phyloP scores from a whole-genome alignment of 768 basidiomycete species.

The Kwoniella sp. region DNA sequence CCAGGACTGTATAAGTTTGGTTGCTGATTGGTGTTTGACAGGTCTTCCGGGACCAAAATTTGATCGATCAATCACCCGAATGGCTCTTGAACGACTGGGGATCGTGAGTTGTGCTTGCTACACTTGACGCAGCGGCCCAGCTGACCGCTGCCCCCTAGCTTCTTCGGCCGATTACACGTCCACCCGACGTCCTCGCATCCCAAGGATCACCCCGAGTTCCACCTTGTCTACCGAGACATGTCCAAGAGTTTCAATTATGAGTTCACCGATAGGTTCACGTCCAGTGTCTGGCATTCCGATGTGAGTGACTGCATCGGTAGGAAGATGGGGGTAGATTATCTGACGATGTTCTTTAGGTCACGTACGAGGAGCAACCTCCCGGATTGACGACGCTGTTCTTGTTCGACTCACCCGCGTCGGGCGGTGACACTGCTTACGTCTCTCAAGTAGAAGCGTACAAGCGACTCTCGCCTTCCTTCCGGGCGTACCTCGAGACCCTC shows the following conservation, averaged over 20 bases:
- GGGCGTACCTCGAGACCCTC: slow-evolving; percentile 75
- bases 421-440: slow-evolving; percentile 57
- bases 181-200: slow-evolving; percentile 84
- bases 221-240: slow-evolving; percentile 79
- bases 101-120: slow-evolving; percentile 12
- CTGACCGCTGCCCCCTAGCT: slow-evolving; percentile 14
- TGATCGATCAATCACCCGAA: slow-evolving; percentile 64
- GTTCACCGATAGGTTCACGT: slow-evolving; percentile 61
- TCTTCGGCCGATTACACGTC: slow-evolving; percentile 67
- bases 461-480: slow-evolving; percentile 73
- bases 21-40: not conserved
- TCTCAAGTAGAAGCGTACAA: slow-evolving; percentile 63
- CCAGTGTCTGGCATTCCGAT: slow-evolving; percentile 68
- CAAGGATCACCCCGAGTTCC: slow-evolving; percentile 70
- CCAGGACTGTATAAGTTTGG: not conserved
- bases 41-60: slow-evolving; percentile 75
- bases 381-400: slow-evolving; percentile 84
- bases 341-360: slow-evolving; percentile 45
- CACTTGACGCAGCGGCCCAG: not conserved
- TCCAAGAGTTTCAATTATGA: slow-evolving; percentile 72
- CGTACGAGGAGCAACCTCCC: slow-evolving; percentile 80
- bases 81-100: slow-evolving; percentile 66
- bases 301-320: not conserved
- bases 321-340: not conserved
- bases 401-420: slow-evolving; percentile 63